A percentile compares a stretch with the other conserved stretches of the same genome.
phyloP scores from a whole-genome alignment of 1,284 basidiomycete genomes.

The Cryptococcus sp. region DNA sequence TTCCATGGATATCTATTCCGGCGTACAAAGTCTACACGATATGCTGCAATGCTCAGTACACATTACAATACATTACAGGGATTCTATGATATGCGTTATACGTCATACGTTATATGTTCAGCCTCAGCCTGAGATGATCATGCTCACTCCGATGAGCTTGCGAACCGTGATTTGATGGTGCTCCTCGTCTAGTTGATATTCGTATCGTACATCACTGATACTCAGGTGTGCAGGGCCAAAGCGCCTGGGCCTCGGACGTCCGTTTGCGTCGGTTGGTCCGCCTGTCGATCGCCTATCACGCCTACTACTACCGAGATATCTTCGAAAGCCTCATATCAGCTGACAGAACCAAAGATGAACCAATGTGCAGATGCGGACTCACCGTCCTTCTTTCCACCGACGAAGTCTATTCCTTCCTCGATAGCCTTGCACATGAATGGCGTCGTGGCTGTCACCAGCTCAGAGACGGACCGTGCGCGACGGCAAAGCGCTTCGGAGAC shows the following conservation, averaged over 20 bases:
- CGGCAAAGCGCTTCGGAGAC: slow-evolving; percentile 58
- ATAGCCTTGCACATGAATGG: slow-evolving; percentile 61
- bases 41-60: too few relatives aligned
- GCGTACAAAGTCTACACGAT: too few relatives aligned
- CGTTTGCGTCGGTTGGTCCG: neutral
- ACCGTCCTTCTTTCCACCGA: slow-evolving; percentile 53
- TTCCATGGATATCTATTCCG: too few relatives aligned
- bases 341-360: neutral
- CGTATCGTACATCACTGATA: neutral
- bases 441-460: slow-evolving; percentile 56
- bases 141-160: too few relatives aligned
- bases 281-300: slow-evolving; percentile 45
- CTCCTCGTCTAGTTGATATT: too few relatives aligned
- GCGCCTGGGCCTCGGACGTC: neutral
- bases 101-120: too few relatives aligned
- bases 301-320: slow-evolving; percentile 53
- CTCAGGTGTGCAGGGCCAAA: slow-evolving; percentile 14
- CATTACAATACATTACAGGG: too few relatives aligned
- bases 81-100: too few relatives aligned
- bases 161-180: too few relatives aligned
- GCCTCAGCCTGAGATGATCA: too few relatives aligned
- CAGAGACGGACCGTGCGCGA: slow-evolving; percentile 57
- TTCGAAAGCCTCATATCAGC: slow-evolving; percentile 1
- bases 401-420: slow-evolving; percentile 59
- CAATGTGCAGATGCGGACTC: slow-evolving; percentile 1